phyloP scores from a whole-genome alignment of 106 monocot species.

The Allium fistulosum region DNA sequence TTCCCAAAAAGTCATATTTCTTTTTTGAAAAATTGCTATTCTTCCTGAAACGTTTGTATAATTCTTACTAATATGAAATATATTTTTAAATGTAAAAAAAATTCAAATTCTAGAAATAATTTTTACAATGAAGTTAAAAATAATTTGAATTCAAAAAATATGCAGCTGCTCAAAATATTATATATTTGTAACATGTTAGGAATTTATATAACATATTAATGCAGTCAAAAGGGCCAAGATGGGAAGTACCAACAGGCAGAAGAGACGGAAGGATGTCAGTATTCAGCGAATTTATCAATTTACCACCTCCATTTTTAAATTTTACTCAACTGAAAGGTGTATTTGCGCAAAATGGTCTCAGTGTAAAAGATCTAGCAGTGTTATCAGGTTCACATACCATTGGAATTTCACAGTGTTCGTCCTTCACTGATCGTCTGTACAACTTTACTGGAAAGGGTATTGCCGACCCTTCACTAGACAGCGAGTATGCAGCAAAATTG shows the following conservation, averaged over 20 bases:
- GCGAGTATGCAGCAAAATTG: constrained; percentile 14
- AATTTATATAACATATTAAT: background rate
- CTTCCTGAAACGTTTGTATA: too few relatives aligned
- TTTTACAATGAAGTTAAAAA: too few relatives aligned
- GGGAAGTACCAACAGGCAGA: constrained; percentile 3
- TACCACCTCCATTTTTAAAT: constrained; percentile 3
- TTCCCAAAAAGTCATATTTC: too few relatives aligned
- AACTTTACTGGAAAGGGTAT: constrained; percentile 41
- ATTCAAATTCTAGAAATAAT: too few relatives aligned
- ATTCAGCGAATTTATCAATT: background rate
- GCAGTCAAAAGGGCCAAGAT: constrained; percentile 5
- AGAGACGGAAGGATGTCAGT: constrained; percentile 7
- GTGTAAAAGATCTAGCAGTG: constrained; percentile 5
- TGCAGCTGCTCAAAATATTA: too few relatives aligned
- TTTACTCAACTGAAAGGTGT: constrained; percentile 2
- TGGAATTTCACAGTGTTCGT: constrained; percentile 30
- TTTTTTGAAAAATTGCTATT: too few relatives aligned
- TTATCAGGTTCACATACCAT: constrained; percentile 29
- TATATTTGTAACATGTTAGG: too few relatives aligned
- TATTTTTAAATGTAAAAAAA: too few relatives aligned
- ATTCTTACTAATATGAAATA: too few relatives aligned
- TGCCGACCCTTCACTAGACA: constrained; percentile 37
- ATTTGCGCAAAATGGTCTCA: constrained; percentile 8
- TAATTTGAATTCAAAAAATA: too few relatives aligned
- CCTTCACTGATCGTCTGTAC: constrained; percentile 26